Base-by-base conservation (phyloP, 139 green algal species). In the Auxenochlorella protothecoides region DNA sequence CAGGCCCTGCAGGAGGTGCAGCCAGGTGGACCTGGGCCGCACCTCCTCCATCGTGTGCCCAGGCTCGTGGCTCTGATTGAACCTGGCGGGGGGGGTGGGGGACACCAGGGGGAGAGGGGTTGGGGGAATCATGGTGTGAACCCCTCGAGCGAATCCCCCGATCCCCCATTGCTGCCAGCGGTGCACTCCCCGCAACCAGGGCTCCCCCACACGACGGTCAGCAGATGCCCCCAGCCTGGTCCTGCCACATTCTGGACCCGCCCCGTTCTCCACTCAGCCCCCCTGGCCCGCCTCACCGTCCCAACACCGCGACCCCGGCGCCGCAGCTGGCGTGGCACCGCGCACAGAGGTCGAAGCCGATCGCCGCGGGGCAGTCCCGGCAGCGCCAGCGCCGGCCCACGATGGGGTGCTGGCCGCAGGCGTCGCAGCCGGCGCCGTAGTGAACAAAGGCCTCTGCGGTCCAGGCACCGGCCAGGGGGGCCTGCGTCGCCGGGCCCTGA, bases 261-360 rank as follows among this genome's bases (percentile, higher is more conserved):
- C 27, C 27, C 27, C 27, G 27, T 44, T 44, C 27, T 44, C 27
- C 27, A 44, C 27, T 44, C 27, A 44, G 27, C 27, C 27, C 27
- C 27, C 27, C 27, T 44, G 27, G 27, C 27, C 27, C 27, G 27
- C 27, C 27, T 44, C 27, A 44, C 27, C 27, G 27, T 44, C 27
- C 27, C 27, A 44, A 44, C 27, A 44, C 27, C 27, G 27, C 55
- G 15, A 63, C 61, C 53, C 66, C 51, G 15, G n/a, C 4, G n/a
- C 61, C 53, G 57, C 57, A 9, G 9, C 9, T 11, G 57, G 9
- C 0, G 57, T 62, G 57, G 76, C 82, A 87, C 6, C 62, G 53
- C 3, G 62, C 76, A 64, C 82, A 87, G 44, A 86, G 57, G 72
- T 87, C 82, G 55, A 84, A 86, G 27, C 82, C 82, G 7, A 87